A percentile compares a stretch with the other conserved stretches of the same genome.
Conservation (phyloP, 2,329 filamentous ascomycete species). For the Microdochium bolleyi region DNA sequence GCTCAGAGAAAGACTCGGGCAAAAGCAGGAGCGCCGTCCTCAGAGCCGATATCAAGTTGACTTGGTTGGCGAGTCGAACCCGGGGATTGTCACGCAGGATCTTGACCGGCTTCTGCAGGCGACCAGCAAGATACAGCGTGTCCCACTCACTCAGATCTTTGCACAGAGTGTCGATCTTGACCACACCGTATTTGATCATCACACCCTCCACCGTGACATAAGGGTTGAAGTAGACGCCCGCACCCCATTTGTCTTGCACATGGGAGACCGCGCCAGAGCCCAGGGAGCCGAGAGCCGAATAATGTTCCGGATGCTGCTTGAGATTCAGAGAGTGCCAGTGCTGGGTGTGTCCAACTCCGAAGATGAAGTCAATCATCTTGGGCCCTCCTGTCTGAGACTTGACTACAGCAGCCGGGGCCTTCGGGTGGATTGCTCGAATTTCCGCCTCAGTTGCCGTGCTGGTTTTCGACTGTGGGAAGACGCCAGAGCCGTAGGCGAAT, state of each 20-base stretch:
- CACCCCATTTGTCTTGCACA: constrained; percentile 82
- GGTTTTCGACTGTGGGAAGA: constrained; percentile 68
- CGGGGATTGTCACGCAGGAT: constrained; percentile 90
- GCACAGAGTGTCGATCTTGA: constrained; percentile 85
- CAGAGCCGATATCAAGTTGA: constrained; percentile 87
- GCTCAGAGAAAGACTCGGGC: constrained; percentile 76
- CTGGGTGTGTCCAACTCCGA: constrained; percentile 87
- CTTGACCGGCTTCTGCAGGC: constrained; percentile 91
- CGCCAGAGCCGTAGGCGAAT: constrained; percentile 94
- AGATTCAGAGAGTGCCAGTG: constrained; percentile 97
- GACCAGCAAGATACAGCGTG: constrained; percentile 90
- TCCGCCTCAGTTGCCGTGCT: constrained; percentile 48
- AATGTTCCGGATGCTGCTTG: constrained; percentile 81
- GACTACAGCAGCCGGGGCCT: constrained; percentile 70
- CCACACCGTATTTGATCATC: constrained; percentile 95
- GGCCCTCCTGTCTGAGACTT: constrained; percentile 81
- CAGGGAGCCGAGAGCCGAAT: constrained; percentile 74
- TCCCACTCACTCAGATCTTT: constrained; percentile 85
- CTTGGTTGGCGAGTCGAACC: constrained; percentile 89
- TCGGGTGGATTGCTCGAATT: constrained; percentile 64
- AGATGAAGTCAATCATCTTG: constrained; percentile 98
- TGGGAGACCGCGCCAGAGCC: constrained; percentile 79
- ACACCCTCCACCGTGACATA: constrained; percentile 92
- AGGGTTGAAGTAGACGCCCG: constrained; percentile 96
- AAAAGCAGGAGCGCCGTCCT: constrained; percentile 84